Base-by-base conservation (phyloP, 2,329 filamentous ascomycete genomes). In the Aphanocladium album region DNA sequence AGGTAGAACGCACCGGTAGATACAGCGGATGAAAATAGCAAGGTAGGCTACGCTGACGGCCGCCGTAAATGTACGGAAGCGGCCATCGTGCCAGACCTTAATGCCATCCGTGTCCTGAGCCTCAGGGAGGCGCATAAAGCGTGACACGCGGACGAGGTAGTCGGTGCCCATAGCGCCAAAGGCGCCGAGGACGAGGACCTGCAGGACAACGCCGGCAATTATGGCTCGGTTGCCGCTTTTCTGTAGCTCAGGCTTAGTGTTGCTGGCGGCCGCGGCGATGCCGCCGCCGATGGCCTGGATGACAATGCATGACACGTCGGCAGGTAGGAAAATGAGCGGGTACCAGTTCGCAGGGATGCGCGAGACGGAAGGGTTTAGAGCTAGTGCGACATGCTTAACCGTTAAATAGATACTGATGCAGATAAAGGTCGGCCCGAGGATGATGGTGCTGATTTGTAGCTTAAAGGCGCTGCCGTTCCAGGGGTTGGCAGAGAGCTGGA, bases 351-450 rank as follows among this genome's bases (percentile, higher is more conserved):
- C 79, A 3, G 74, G 74, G 60, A 85, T 67, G 64, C 80, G 79
- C n/a, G 82, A 84, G 57, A 83, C 73, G 41, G 65, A 46, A 9
- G 82, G 77, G 70, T 74, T 76, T 62, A 84, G 74, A 51, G 77
- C 71, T 35, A 82, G 72, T 61, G 80, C 77, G 64, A 83, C 71
- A 75, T 86, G 84, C 70, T 86, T 85, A 62, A 88, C 80, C 3
- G 82, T 86, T 25, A 88, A 79, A 74, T 88, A 88, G 71, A 88
- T 81, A 67, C 78, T 80, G 64, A 84, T 83, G 72, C 83, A 85
- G 71, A 87, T 76, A 62, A 88, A 78, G 33, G 84, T 83, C 2
- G 82, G 82, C 17, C 76, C 81, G 55, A 85, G 77, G 71, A 85
- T 82, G 73, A 85, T 83, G 71, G 78, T 75, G 72, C 79, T 79